phyloP scores from a whole-genome alignment of 257 asterid genomes.

The Sherardia arvensis region DNA sequence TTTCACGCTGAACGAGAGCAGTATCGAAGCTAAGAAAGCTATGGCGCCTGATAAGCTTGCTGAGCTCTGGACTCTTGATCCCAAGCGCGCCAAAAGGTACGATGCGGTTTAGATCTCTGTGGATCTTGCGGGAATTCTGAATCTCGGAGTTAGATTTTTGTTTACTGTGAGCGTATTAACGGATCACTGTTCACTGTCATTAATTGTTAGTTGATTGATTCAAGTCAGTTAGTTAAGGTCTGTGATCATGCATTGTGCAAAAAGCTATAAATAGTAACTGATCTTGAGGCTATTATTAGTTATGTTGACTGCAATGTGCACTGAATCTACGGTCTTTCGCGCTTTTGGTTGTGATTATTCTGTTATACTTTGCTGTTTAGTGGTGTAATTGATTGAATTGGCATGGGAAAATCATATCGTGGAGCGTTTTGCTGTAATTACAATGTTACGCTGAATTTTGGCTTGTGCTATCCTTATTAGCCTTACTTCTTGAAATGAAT shows the following conservation, averaged over 20 bases:
- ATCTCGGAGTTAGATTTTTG: not conserved
- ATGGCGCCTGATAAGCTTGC: conserved; percentile 98
- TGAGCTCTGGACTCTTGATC: conserved; percentile 90
- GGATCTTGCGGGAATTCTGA: conserved; percentile 11
- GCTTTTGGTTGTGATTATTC: not conserved
- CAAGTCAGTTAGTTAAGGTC: not conserved
- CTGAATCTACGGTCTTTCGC: not conserved
- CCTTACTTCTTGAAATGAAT: not conserved
- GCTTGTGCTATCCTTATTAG: not conserved
- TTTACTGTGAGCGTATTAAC: not conserved
- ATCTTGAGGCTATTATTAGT: not conserved
- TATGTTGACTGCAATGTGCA: not conserved
- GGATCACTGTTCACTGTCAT: not conserved
- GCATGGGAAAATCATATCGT: not conserved
- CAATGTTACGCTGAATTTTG: not conserved
- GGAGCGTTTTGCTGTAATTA: not conserved
- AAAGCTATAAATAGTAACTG: not conserved
- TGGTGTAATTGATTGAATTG: not conserved
- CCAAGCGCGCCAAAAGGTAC: conserved; percentile 93
- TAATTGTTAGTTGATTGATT: not conserved
- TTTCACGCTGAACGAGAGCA: conserved; percentile 40
- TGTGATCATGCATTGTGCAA: not conserved
- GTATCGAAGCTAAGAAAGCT: conserved; percentile 90
- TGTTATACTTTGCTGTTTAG: not conserved
- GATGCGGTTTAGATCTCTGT: conserved; percentile 24